Evolutionary conservation across 2,329 filamentous ascomycete species (phyloP).

Genomic region (Phaeosphaeria sp.): DNA sequence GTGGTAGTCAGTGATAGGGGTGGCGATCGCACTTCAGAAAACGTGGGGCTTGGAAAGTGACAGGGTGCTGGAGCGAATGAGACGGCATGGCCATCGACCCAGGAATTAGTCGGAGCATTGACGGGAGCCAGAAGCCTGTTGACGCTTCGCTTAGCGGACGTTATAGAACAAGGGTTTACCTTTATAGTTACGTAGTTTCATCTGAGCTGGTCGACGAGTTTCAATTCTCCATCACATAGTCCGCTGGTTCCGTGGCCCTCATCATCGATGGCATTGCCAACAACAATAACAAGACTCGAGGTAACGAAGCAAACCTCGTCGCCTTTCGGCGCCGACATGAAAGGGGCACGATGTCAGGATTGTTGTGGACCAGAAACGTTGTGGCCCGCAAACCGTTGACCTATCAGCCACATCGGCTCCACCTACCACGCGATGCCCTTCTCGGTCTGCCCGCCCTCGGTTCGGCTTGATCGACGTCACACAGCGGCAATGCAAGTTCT

Average conservation of each 20-base stretch:
- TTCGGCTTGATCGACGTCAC: conserved; percentile 7
- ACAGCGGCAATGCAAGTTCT: conserved; percentile 6
- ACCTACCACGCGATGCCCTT: not conserved
- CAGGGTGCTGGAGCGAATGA: conserved; percentile 25
- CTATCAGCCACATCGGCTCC: not conserved
- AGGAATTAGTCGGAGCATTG: conserved; percentile 10
- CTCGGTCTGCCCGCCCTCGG: not conserved
- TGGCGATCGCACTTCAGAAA: conserved; percentile 27
- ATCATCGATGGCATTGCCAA: not conserved
- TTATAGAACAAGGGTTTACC: conserved; percentile 36
- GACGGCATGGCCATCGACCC: conserved; percentile 6
- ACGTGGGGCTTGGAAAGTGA: conserved; percentile 17
- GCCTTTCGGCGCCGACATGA: not conserved
- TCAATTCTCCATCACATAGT: not conserved
- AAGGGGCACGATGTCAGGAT: not conserved
- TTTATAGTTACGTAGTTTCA: conserved; percentile 17
- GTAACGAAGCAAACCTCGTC: not conserved
- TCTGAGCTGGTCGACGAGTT: not conserved
- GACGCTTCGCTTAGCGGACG: conserved; percentile 18
- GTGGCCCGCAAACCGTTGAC: conserved; percentile 2
- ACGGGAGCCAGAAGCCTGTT: conserved; percentile 10
- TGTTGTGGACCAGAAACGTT: conserved; percentile 2
- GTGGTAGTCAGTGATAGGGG: conserved; percentile 29
- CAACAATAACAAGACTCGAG: not conserved
- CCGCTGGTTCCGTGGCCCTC: not conserved